Base-by-base conservation (phyloP, 2,329 filamentous ascomycete species). In the Fusarium domesticum region DNA sequence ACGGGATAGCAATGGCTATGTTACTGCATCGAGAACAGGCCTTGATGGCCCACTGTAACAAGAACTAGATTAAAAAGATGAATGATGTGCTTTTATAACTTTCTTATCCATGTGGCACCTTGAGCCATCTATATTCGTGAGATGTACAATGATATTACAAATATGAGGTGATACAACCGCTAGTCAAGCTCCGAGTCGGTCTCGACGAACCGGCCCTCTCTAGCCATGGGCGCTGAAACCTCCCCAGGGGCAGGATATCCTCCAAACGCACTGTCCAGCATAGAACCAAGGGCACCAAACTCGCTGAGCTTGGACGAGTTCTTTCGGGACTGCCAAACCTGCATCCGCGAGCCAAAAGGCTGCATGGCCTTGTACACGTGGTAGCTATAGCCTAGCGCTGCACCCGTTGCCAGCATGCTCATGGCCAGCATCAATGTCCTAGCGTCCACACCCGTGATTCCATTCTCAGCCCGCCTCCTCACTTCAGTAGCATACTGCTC, bases 271-370 rank as follows among this genome's bases (percentile, higher is more conserved):
- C 60, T 65, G 12, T 58, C 56, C 20, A 78, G 52, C 61, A 78
- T 70, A 1, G 69, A 65, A 1, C 75, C 74, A 14, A 76, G 61
- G 17, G 74, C 71, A 4, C 75, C 75, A 50, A 75, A 74, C 44
- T 67, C 66, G 37, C 66, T 64, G 25, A 78, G 49, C 38, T 60
- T 62, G 2, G 63, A 58, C 1, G 62, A 55, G 11, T 52, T 56
- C 31, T 49, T 60, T n/a, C 56, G 44, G 1, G 66, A 58, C 43
- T 61, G 61, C 66, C 75, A 79, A 2, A 67, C 54, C 39, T 78
- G 70, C 11, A 64, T 63, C 16, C 63, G 59, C n/a, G 67, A 61
- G 1, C 76, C 76, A 48, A 76, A 74, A 1, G 73, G 70, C 18
- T 69, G 63, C 43, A 76, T 55, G 2, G 62, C 58, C 20, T 63